Percentiles rank a stretch among this genome's conserved stretches.
Evolutionary conservation across 2,329 filamentous ascomycete species (phyloP).

Genomic region (Fusarium fujikuroi): DNA sequence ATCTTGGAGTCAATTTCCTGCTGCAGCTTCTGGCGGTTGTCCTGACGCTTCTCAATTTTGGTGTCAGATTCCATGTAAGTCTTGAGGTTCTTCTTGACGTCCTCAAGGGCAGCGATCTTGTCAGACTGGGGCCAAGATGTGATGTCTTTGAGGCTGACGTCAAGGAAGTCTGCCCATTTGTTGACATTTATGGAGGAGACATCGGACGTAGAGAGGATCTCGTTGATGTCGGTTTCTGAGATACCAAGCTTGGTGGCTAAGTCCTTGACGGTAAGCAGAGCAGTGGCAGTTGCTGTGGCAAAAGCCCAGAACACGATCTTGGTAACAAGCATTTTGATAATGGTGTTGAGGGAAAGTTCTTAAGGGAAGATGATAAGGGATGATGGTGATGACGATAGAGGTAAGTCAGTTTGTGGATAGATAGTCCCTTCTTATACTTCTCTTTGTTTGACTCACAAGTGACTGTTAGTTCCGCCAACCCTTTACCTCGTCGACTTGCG

Average conservation of each 20-base stretch:
- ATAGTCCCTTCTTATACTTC: neutral
- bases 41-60: neutral
- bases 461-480: too few relatives aligned
- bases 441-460: neutral
- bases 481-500: too few relatives aligned
- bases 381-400: neutral
- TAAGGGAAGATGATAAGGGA: too few relatives aligned
- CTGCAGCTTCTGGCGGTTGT: slow-evolving; percentile 1
- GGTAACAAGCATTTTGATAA: neutral
- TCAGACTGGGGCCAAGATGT: neutral
- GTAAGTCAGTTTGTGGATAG: rapidly evolving
- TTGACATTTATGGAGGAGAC: neutral
- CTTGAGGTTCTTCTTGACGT: neutral
- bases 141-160: neutral
- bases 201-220: neutral
- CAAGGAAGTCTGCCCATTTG: slow-evolving; percentile 3
- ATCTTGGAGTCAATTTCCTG: neutral
- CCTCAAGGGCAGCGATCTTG: neutral
- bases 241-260: slow-evolving; percentile 1
- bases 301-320: neutral
- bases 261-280: neutral
- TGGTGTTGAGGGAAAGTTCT: neutral
- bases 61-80: neutral
- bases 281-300: neutral
- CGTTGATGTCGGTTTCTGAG: neutral